Evolutionary conservation across 768 basidiomycete genomes (phyloP).

Genomic region (Trametes cubensis): DNA sequence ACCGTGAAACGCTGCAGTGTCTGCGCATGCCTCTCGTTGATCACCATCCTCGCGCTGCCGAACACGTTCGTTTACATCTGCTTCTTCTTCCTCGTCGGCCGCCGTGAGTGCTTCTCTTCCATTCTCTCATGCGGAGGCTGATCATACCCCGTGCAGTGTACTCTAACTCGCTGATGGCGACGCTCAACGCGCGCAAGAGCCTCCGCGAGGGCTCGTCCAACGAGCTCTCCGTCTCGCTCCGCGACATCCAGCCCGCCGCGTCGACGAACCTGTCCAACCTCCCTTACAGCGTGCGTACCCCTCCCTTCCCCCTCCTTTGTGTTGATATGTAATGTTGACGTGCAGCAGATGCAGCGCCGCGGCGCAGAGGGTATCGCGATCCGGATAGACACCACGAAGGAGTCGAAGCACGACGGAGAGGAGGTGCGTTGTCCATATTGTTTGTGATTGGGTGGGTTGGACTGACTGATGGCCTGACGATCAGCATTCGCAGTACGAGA

Average conservation of each 20-base stretch:
- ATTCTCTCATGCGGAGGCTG: too few relatives aligned
- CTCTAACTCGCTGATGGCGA: conserved; percentile 57
- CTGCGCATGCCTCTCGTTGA: conserved; percentile 46
- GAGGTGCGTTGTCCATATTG: neutral
- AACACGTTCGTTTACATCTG: conserved; percentile 58
- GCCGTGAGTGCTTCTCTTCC: conserved; percentile 39
- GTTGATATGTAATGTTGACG: neutral
- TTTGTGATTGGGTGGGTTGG: too few relatives aligned
- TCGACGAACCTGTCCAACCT: conserved; percentile 16
- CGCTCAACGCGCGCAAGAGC: conserved; percentile 47
- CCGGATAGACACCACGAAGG: conserved; percentile 64
- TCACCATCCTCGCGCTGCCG: conserved; percentile 49
- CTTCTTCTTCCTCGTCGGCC: conserved; percentile 59
- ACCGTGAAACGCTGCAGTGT: conserved; percentile 23
- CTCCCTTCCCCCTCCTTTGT: neutral
- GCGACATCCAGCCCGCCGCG: conserved; percentile 18
- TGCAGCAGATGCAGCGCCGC: conserved; percentile 1
- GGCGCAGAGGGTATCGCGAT: conserved; percentile 48
- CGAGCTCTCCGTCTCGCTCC: conserved; percentile 22
- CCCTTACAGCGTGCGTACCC: conserved; percentile 36
- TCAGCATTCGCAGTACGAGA: conserved; percentile 7
- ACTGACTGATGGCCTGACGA: neutral
- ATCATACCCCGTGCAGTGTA: conserved; percentile 42
- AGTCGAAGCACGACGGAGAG: conserved; percentile 44
- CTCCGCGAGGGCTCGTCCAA: conserved; percentile 13